Base-by-base conservation (phyloP, 2,329 filamentous ascomycete genomes). In the Colletotrichum tamarilloi region DNA sequence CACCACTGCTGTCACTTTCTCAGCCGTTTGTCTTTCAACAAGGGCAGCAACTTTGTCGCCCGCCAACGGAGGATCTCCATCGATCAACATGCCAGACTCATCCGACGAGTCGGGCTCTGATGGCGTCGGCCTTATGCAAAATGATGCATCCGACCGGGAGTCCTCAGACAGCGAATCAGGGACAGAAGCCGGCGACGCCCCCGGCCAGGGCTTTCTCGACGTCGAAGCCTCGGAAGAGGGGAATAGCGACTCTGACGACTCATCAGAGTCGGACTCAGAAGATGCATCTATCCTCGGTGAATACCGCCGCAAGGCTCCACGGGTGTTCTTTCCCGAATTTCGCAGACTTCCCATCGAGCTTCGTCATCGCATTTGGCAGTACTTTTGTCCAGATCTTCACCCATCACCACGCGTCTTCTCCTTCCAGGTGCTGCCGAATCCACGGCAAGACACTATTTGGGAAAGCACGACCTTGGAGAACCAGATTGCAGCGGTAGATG, bases 291-390 rank as follows among this genome's bases (percentile, higher is more conserved):
- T 65, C 6, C 35, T 74, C 1, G 72, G 56, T 12, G 32, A 63
- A 22, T 14, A 52, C 16, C 30, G 55, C 5, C 63, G 38, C 12
- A 42, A 49, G 7, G 52, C 49, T 1, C 58, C 68, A 1, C 62
- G 57, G 12, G 63, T 28, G 35, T 73, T 64, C 12, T 83, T 75
- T 49, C 76, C 77, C 1, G 72, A 59, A 49, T 83, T 82, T 42
- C 74, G 73, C 26, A 64, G 67, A 7, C 78, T 84, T 1, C 82
- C 82, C 1, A 76, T 78, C 12, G 82, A 84, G 72, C 74, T 84
- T 19, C 79, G 82, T 62, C 68, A 76, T 26, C 79, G 75, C 26
- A 74, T 84, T 63, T 84, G 82, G 82, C 75, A 79, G 49, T 62
- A 76, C 22, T 81, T 80, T 67, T 82, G 82, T 49, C 77, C 78